phyloP scores from a whole-genome alignment of 345 rosid genomes.

The Brassica rapa region DNA sequence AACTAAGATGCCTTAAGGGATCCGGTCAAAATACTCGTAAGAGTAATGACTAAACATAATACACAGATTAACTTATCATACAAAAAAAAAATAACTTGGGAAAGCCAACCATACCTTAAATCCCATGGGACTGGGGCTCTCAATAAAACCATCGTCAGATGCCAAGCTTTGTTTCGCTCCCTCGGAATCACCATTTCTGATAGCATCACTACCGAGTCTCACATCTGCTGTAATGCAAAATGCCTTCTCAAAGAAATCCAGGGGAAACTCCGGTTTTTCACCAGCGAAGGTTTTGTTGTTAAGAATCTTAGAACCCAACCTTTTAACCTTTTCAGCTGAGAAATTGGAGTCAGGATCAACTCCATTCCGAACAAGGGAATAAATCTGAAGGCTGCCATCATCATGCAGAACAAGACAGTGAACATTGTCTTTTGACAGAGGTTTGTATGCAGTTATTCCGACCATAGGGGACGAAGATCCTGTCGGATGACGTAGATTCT shows the following conservation, averaged over 20 bases:
- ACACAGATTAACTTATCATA: neutral
- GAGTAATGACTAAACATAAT: constrained; percentile 17
- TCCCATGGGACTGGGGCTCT: constrained; percentile 81
- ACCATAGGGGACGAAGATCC: constrained; percentile 84
- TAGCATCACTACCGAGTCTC: constrained; percentile 88
- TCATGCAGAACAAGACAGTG: constrained; percentile 95
- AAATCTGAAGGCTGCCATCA: constrained; percentile 99
- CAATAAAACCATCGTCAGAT: constrained; percentile 91
- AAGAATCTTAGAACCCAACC: constrained; percentile 83
- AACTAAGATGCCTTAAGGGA: constrained; percentile 12
- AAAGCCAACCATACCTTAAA: constrained; percentile 66
- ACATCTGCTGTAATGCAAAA: constrained; percentile 89
- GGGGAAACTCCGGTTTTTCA: constrained; percentile 85
- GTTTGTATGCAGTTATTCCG: constrained; percentile 91
- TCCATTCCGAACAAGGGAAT: constrained; percentile 65
- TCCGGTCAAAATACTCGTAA: constrained; percentile 5
- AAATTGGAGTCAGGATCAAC: constrained; percentile 63
- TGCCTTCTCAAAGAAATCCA: constrained; percentile 97
- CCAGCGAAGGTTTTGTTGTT: constrained; percentile 79
- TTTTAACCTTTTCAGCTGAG: constrained; percentile 79
- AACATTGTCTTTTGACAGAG: constrained; percentile 85
- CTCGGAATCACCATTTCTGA: constrained; percentile 90
- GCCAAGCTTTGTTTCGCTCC: constrained; percentile 88
- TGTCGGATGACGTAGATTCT: constrained; percentile 76
- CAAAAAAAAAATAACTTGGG: constrained; percentile 5